Evolutionary conservation across 2,329 filamentous ascomycete species (phyloP), one percentile per base, ranked within the genome.

Genomic region (Apiospora malaysiana): DNA sequence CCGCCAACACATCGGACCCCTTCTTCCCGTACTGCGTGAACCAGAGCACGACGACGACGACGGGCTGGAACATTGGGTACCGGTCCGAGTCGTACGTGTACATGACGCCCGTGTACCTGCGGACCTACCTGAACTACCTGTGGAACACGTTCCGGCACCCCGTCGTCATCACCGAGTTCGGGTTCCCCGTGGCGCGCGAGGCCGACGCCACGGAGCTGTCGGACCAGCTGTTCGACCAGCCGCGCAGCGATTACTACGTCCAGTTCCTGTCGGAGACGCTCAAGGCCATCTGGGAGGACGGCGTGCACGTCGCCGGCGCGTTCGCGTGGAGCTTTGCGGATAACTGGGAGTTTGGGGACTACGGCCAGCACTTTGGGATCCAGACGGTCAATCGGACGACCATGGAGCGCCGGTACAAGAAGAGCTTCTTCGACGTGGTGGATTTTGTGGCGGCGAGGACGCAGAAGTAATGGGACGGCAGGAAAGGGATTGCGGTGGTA

Each of bases 41-140:
- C 0, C 83, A 86, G 70, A 83, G 82, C 14, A 84, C 80, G 0
- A 79, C 77, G 1, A 86, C 86, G 49, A 77, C 81, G 1, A 84
- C 84, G 42, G 88, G 87, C 2, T 91, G 89, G 89, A 81, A 87
- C 73, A 87, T 90, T 67, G 89, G 89, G 25, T 89, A 89, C 72
- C 81, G 83, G 16, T 88, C 86, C 2, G 80, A 88, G 45, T 82
- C 82, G 2, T 89, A 89, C 75, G 84, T 87, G n/a, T 89, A 90
- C 78, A 85, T 87, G 45, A 87, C 89, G 0, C 89, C 89, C 0
- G 83, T 82, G 2, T 90, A 89, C 73, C 83, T 91, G n/a, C 83
- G 87, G 69, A 83, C 82, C 69, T 86, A 87, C 72, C 81, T 89
- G 5, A 85, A 82, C 73, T 91, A 90, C 75, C 79, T 91, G 2